Evolutionary conservation across 441 rosid genomes (phyloP).

Genomic region (Omphalea diandra): DNA sequence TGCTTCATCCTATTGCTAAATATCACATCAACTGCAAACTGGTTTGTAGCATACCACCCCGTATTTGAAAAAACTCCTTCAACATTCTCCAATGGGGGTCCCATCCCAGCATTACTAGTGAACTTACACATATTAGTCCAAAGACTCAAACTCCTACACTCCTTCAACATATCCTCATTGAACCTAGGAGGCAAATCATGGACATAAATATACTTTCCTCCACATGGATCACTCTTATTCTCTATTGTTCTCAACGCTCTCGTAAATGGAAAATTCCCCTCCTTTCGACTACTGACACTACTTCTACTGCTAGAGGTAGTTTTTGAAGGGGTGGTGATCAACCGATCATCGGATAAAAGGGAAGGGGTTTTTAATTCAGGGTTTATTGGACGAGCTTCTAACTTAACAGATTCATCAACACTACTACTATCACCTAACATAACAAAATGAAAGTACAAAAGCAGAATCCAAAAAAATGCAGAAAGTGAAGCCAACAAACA

Average conservation of each 20-base stretch:
- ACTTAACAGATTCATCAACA: conserved; percentile 43
- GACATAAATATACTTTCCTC: conserved; percentile 89
- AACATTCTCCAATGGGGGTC: conserved; percentile 89
- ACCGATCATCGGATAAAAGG: conserved; percentile 19
- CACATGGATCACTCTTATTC: conserved; percentile 89
- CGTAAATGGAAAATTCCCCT: conserved; percentile 51
- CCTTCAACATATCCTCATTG: conserved; percentile 94
- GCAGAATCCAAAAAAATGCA: conserved; percentile 68
- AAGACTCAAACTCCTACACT: conserved; percentile 83
- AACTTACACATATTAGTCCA: conserved; percentile 99
- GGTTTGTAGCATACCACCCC: conserved; percentile 95
- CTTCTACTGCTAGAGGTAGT: conserved; percentile 11
- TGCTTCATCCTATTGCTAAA: conserved; percentile 93
- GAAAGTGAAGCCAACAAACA: conserved; percentile 63
- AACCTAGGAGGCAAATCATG: conserved; percentile 85
- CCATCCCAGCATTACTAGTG: conserved; percentile 82
- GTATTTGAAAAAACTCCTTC: conserved; percentile 88
- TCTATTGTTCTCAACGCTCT: conserved; percentile 75
- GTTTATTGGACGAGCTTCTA: conserved; percentile 30
- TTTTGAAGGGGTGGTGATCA: conserved; percentile 8
- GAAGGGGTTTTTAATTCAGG: conserved; percentile 28
- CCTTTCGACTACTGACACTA: conserved; percentile 16
- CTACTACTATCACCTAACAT: conserved; percentile 47
- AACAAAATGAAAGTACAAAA: conserved; percentile 75
- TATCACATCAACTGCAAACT: conserved; percentile 91